Percentiles rank a stretch among this genome's conserved stretches.
These are phyloP conservation scores for Macrolepiota fuliginosa DNA, from an alignment of 768 basidiomycete genomes.

Conservation along the genomic window DNA sequence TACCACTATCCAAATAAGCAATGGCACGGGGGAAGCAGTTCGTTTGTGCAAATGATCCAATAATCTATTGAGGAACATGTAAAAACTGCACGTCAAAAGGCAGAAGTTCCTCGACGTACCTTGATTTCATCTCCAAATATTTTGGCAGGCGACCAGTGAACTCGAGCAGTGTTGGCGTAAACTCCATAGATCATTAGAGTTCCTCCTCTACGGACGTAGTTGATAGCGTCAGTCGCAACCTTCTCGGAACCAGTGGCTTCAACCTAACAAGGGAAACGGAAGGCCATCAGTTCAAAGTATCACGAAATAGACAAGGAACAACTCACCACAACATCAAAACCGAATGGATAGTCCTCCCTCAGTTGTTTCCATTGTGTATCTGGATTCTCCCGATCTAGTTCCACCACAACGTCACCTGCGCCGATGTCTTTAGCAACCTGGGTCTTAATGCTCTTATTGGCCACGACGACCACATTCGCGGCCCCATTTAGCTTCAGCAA, in stretches of 20 bases:
- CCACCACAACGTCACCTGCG: conserved; percentile 82
- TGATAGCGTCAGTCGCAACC: conserved; percentile 84
- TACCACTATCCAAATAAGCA: conserved; percentile 87
- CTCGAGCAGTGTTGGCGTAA: conserved; percentile 80
- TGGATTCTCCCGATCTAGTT: conserved; percentile 75
- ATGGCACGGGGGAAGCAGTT: conserved; percentile 90
- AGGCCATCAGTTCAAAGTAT: not conserved
- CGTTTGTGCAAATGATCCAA: conserved; percentile 88
- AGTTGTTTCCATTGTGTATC: conserved; percentile 77
- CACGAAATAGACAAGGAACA: not conserved
- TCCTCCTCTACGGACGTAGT: conserved; percentile 84
- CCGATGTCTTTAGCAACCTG: conserved; percentile 78
- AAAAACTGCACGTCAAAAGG: not conserved
- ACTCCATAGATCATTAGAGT: conserved; percentile 90
- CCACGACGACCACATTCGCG: conserved; percentile 74
- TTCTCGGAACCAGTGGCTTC: conserved; percentile 74
- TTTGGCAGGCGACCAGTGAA: conserved; percentile 85
- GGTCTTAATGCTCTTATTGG: conserved; percentile 90
- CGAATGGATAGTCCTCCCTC: conserved; percentile 79
- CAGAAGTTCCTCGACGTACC: conserved; percentile 21
- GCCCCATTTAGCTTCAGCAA: conserved; percentile 88
- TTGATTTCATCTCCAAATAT: conserved; percentile 69
- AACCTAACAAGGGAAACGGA: not conserved
- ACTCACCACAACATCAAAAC: conserved; percentile 75
- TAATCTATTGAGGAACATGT: conserved; percentile 49